Base-by-base conservation (phyloP, 1,284 basidiomycete species). In the Boletus sp. region DNA sequence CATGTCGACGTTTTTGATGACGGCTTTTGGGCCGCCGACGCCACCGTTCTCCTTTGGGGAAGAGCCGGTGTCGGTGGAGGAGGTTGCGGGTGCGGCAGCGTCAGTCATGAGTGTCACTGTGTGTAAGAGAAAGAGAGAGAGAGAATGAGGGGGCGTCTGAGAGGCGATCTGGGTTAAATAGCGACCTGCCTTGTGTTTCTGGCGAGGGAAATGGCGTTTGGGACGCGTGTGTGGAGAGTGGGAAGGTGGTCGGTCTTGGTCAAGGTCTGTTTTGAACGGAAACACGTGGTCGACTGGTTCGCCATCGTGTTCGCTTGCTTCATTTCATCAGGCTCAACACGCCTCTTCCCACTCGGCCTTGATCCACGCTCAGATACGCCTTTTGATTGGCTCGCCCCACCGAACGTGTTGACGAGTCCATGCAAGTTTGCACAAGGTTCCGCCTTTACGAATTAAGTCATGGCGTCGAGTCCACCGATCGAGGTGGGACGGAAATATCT, bases 1-100 rank as follows among this genome's bases (percentile, higher is more conserved):
- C 94, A 98, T 98, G 72, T 98, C 94, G 51, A 95, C 93, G 65
- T 91, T 94, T 75, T 97, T 97, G 67, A 97, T 92, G 70, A 92
- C 85, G 37, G 93, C 91, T 67, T 91, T 92, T 52, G 84, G 79
- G 39, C 66, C 66, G 26, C 68, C 67, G 22, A 57, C 49, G 54
- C 69, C 68, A 39, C 67, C 66, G 50, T 70, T 73, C 54, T 77
- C 74, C 54, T 62, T 71, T 29, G 76, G 66, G 46, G 69, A 69
- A 37, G 74, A 71, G 57, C 68, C 68, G 44, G 74, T 68, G 56
- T 82, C 81, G 56, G 72, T 75, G 44, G 78, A 74, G 13, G 75
- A 68, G 47, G 79, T 75, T 27, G 75, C 75, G 48, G 74, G 75
- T 57, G 74, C 75, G 66, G 22, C 22, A 22, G 84, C 80, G 57